Conservation (phyloP, 1,284 basidiomycete species). For the Flammula alnicola region DNA sequence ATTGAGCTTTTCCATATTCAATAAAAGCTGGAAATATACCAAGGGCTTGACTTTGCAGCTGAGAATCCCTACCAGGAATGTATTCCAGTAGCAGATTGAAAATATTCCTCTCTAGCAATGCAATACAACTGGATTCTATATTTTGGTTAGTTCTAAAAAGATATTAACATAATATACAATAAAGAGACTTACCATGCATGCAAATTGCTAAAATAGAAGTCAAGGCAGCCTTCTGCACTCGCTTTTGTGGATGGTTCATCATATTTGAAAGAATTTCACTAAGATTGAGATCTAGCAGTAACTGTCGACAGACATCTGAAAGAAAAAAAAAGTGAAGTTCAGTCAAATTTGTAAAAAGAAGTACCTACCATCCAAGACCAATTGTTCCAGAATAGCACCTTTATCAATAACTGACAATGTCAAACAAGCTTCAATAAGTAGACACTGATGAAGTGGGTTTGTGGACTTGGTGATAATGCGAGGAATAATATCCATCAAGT, state of each 20-base stretch:
- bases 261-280: constrained; percentile 10
- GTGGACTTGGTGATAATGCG: constrained; percentile 15
- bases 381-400: constrained; percentile 1
- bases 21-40: constrained; percentile 9
- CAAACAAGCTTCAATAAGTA: constrained; percentile 11
- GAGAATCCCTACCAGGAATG: constrained; percentile 15
- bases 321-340: not conserved
- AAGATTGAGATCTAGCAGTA: constrained; percentile 10
- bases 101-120: constrained; percentile 13
- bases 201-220: constrained; percentile 7
- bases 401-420: constrained; percentile 15
- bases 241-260: constrained; percentile 14
- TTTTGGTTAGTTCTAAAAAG: not conserved
- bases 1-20: not conserved
- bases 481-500: constrained; percentile 7
- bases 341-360: not conserved
- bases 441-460: constrained; percentile 12
- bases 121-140: constrained; percentile 7
- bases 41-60: constrained; percentile 15
- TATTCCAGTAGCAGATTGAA: constrained; percentile 10
- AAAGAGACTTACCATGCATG: constrained; percentile 1
- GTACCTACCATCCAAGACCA: constrained; percentile 6
- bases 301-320: constrained; percentile 8
- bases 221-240: constrained; percentile 13
- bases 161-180: not conserved